Evolutionary conservation across 768 basidiomycete species (phyloP), one percentile per base, ranked within the genome.

Genomic region (Gyrodon lividus): DNA sequence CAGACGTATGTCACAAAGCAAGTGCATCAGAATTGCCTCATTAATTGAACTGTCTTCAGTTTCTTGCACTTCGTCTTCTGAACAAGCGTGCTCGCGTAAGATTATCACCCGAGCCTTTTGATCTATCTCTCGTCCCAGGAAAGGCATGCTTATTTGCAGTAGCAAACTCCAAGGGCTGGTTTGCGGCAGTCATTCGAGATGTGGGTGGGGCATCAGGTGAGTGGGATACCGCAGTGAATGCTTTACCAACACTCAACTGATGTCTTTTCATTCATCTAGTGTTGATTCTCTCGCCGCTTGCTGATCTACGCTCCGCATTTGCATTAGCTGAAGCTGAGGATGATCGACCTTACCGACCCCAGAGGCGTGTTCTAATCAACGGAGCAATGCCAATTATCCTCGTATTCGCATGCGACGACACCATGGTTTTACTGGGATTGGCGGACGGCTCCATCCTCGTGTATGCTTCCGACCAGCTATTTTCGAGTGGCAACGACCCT

Each of bases 11-110:
- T 54, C 31, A 17, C 34, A 0, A 14, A 23, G 30, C 42, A 43
- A 20, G n/a, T 12, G 10, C 26, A 24, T 3, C 31, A 16, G 10
- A 5, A 20, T 28, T 28, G 23, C 4, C 12, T 43, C 28, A 33
- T 53, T 66, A 42, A 61, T 28, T 33, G 17, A n/a, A 12, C 4
- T 23, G 34, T 14, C 24, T 48, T 12, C 49, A 76, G 75, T 75
- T 75, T 50, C 63, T 75, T 23, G 64, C 68, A 4, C 61, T 75
- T 9, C 65, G 68, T 16, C 67, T 75, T 9, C 51, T 81, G 20
- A 79, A 80, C 59, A 90, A 87, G 62, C 80, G 82, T 44, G 70
- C 80, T 31, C 84, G 89, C 56, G 73, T 87, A 38, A 74, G 76
- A 43, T 64, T 92, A 7, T 91, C 89, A 13, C 69, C 76, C 1